A percentile compares a stretch with the other conserved stretches of the same genome.
Conservation (phyloP, 805 yeast species). For the Lipomyces yamanashiensis region DNA sequence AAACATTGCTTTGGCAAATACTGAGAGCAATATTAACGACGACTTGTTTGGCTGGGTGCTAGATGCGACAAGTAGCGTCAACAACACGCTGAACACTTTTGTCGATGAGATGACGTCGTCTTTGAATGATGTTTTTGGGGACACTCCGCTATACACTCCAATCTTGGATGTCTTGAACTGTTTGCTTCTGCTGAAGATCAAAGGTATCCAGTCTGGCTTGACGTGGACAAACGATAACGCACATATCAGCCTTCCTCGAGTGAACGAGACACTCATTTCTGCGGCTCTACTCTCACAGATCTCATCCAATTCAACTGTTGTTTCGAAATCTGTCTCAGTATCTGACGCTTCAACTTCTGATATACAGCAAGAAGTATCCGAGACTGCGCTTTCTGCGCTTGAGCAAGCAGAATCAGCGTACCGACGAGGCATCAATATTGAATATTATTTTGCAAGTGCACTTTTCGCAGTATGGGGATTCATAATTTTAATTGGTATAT, state of each 20-base stretch:
- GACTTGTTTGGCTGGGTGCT: slow-evolving; percentile 70
- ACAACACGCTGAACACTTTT: slow-evolving; percentile 63
- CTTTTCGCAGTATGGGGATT: slow-evolving; percentile 24
- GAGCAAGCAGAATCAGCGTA: slow-evolving; percentile 16
- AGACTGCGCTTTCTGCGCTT: slow-evolving; percentile 20
- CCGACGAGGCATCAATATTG: slow-evolving; percentile 20
- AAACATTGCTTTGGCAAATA: slow-evolving; percentile 56
- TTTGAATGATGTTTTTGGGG: slow-evolving; percentile 63
- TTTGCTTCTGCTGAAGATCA: slow-evolving; percentile 73
- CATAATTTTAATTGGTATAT: slow-evolving; percentile 13
- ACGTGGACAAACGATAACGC: slow-evolving; percentile 77
- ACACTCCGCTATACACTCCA: slow-evolving; percentile 61
- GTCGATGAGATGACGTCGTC: slow-evolving; percentile 62
- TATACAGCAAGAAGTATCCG: slow-evolving; percentile 12
- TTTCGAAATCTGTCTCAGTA: not conserved
- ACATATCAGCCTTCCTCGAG: slow-evolving; percentile 60
- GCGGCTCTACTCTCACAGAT: not conserved
- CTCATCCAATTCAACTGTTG: slow-evolving; percentile 1
- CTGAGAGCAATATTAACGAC: slow-evolving; percentile 61
- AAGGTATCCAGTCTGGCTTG: slow-evolving; percentile 68
- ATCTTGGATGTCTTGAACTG: slow-evolving; percentile 71
- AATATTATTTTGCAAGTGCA: slow-evolving; percentile 22
- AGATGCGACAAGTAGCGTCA: slow-evolving; percentile 60
- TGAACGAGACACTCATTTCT: slow-evolving; percentile 44
- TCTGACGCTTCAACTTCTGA: slow-evolving; percentile 9